Percentiles rank a stretch among this genome's conserved stretches.
phyloP scores from a whole-genome alignment of 106 monocot genomes.

The Dendrobium nobile region DNA sequence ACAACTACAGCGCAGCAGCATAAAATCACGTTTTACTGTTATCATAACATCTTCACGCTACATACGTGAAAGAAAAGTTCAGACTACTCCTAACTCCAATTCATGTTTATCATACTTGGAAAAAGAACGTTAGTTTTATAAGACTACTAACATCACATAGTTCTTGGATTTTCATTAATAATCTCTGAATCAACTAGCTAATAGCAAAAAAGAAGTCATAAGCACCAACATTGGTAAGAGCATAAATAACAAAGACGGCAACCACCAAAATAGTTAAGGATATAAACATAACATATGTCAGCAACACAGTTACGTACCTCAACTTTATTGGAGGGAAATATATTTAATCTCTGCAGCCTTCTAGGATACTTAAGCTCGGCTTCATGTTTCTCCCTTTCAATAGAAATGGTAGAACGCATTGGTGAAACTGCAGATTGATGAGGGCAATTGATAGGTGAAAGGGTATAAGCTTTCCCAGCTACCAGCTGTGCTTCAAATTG shows the following conservation, averaged over 20 bases:
- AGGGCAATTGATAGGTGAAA: conserved; percentile 66
- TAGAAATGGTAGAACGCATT: conserved; percentile 26
- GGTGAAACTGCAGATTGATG: conserved; percentile 28
- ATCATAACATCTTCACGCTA: neutral
- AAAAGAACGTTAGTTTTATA: neutral
- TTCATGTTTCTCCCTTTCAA: conserved; percentile 64
- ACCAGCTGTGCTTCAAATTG: conserved; percentile 90
- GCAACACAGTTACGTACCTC: conserved; percentile 39
- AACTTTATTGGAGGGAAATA: conserved; percentile 75
- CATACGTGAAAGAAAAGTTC: neutral
- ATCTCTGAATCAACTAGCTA: neutral
- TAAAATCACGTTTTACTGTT: neutral
- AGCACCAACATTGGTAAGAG: neutral
- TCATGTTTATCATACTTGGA: neutral
- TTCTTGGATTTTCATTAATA: neutral
- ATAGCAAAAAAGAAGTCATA: neutral
- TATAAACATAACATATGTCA: neutral
- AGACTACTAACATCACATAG: neutral
- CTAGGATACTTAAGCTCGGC: conserved; percentile 69
- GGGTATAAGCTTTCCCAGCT: conserved; percentile 55
- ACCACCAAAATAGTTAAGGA: neutral
- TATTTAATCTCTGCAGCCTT: conserved; percentile 71
- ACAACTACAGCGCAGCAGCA: neutral
- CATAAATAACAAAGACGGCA: neutral
- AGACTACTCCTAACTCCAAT: neutral